Percentiles rank a stretch among this genome's conserved stretches.
Evolutionary conservation across 768 basidiomycete genomes (phyloP).

Genomic region (Podaxis carcinomalis): DNA sequence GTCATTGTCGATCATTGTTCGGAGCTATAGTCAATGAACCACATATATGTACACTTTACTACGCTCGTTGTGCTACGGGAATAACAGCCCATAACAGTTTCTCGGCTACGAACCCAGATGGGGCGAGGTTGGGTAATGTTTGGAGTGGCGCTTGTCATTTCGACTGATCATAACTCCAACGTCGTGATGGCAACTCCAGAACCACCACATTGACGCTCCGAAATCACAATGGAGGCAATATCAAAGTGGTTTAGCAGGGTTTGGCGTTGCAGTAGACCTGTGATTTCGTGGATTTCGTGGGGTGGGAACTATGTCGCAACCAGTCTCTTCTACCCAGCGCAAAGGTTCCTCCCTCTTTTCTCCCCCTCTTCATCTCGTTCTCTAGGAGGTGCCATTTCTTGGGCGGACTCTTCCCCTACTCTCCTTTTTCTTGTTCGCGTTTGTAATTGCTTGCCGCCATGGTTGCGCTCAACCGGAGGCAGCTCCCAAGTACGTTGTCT

Average conservation of each 20-base stretch:
- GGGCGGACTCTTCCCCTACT: neutral
- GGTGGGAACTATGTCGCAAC: slow-evolving; percentile 14
- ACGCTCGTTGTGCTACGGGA: neutral
- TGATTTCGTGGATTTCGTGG: slow-evolving; percentile 15
- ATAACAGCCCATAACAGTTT: too few relatives aligned
- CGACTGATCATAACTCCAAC: neutral
- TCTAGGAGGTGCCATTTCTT: neutral
- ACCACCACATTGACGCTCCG: neutral
- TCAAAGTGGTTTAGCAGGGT: slow-evolving; percentile 11
- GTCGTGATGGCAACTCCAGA: slow-evolving; percentile 21
- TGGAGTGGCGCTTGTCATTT: neutral
- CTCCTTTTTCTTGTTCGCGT: slow-evolving; percentile 10
- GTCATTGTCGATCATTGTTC: neutral
- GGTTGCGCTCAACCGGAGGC: slow-evolving; percentile 14
- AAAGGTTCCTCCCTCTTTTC: neutral
- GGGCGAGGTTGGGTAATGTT: neutral
- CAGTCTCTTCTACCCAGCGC: slow-evolving; percentile 9
- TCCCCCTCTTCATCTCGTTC: slow-evolving; percentile 12
- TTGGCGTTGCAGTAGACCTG: neutral
- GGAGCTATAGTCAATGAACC: neutral
- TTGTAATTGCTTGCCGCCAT: neutral
- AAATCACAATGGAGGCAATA: slow-evolving; percentile 5
- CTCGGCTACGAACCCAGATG: neutral
- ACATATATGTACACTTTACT: neutral
- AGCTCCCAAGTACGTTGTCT: slow-evolving; percentile 13